Base-by-base conservation (phyloP, 805 yeast species). In the Yamadazyma ubonensis region DNA sequence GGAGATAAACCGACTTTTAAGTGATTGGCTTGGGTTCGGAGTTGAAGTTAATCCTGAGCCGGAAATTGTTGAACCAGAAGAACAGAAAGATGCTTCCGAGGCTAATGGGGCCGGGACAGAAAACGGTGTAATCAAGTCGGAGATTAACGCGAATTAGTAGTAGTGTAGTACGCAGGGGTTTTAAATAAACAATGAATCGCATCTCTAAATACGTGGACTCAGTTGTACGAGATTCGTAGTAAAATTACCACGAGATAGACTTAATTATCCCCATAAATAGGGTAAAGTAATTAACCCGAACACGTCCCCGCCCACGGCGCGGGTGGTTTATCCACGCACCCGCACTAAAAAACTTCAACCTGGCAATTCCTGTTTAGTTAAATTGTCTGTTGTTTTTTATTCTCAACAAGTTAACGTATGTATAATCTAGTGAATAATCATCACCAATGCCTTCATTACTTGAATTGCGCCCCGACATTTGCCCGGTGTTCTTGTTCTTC, bases 1-100 rank as follows among this genome's bases (percentile, higher is more conserved):
- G 11, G 33, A 21, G 11, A 46, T 46, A 26, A 46, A 46, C 28
- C 10, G 32, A n/a, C 42, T 63, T 6, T 54, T 67, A 36, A 30
- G 33, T 15, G 38, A 47, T 6, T 49, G 51, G 46, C 46, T 56
- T 25, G 55, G 46, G 29, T 36, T 54, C 23, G 36, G 38, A 9
- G 46, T 57, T 8, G 42, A 41, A 4, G 46, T 45, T 10, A 50
- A 52, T 29, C 54, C 52, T 3, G 40, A 37, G 6, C 20, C 39
- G 15, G 50, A 49, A 20, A 23, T 23, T 12, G 52, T 42, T 15
- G 34, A 31, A 19, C 36, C 39, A 22, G 28, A 28, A 17, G 48
- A 16, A 27, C 29, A 33, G 17, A 26, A 21, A 16, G 21, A 23
- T 5, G 28, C 31, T 14, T 39, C 12, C n/a, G 39, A 42, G 29